A percentile compares a stretch with the other conserved stretches of the same genome.
Evolutionary conservation across 78 protist species (phyloP).

Genomic region (Protostelium mycophagum): DNA sequence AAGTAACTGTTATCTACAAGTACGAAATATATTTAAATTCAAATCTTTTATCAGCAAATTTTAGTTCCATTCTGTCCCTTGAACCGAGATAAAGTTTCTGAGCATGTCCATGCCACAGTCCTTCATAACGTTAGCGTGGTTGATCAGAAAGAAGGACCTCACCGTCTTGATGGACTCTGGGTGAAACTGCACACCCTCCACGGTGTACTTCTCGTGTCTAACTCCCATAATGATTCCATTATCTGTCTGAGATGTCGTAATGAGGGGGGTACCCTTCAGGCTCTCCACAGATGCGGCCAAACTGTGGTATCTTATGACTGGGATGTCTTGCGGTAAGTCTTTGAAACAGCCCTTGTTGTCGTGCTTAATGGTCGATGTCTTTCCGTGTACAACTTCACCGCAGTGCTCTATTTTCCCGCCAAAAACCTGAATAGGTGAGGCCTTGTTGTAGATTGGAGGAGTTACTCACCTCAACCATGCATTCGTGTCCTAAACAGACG

Average conservation of each 20-base stretch:
- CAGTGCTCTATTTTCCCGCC: slow-evolving; percentile 1
- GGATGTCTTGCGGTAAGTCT: slow-evolving; percentile 1
- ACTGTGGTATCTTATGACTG: slow-evolving; percentile 36
- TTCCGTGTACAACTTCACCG: slow-evolving; percentile 46
- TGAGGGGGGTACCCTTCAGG: neutral
- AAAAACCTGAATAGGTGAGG: slow-evolving; percentile 15
- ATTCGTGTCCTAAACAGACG: neutral
- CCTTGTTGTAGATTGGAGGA: too few relatives aligned
- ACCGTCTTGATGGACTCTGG: slow-evolving; percentile 52
- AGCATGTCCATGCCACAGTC: slow-evolving; percentile 11
- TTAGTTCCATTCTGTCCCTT: neutral
- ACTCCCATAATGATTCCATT: slow-evolving; percentile 53
- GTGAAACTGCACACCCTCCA: slow-evolving; percentile 62
- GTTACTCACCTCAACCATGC: neutral
- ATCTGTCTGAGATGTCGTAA: neutral
- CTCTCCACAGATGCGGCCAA: neutral
- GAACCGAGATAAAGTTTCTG: neutral
- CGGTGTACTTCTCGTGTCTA: slow-evolving; percentile 11
- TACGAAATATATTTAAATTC: too few relatives aligned
- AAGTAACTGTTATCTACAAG: too few relatives aligned
- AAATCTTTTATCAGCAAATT: too few relatives aligned
- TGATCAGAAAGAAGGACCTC: too few relatives aligned
- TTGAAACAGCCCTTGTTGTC: slow-evolving; percentile 16
- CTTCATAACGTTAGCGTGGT: too few relatives aligned
- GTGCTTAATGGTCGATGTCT: slow-evolving; percentile 18